Percentiles rank a stretch among this genome's conserved stretches.
These are phyloP conservation scores for Testicularia cyperi DNA, from an alignment of 1,284 basidiomycete genomes.

Conservation along the genomic window DNA sequence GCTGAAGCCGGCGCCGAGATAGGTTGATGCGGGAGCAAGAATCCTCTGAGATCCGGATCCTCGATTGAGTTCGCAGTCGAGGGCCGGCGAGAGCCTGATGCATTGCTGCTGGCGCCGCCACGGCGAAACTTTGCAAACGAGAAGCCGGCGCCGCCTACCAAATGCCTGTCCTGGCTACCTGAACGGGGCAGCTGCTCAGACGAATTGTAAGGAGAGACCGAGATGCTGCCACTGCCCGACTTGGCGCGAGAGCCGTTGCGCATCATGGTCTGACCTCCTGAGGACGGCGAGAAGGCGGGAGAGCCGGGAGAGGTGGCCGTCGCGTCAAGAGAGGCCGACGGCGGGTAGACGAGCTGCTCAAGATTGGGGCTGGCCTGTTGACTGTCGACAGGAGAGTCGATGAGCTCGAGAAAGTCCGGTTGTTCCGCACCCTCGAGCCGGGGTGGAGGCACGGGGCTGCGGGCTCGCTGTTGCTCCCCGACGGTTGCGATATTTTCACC, in stretches of 20 bases:
- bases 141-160: too few relatives aligned
- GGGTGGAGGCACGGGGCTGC: constrained; percentile 10
- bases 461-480: neutral
- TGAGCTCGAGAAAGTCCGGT: constrained; percentile 35
- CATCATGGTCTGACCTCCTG: too few relatives aligned
- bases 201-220: neutral
- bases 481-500: too few relatives aligned
- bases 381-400: constrained; percentile 18
- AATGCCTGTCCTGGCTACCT: too few relatives aligned
- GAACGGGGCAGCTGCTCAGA: neutral
- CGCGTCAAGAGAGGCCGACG: neutral
- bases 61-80: neutral
- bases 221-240: neutral
- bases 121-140: too few relatives aligned
- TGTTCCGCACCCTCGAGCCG: constrained; percentile 26
- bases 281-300: too few relatives aligned
- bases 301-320: too few relatives aligned
- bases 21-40: neutral
- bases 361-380: constrained; percentile 13
- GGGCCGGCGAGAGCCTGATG: neutral
- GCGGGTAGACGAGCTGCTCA: constrained; percentile 7
- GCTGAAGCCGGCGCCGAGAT: neutral
- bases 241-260: too few relatives aligned
- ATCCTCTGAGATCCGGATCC: neutral
- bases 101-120: too few relatives aligned